Base-by-base conservation (phyloP, 2,329 filamentous ascomycete genomes). In the Epichloe festucae region DNA sequence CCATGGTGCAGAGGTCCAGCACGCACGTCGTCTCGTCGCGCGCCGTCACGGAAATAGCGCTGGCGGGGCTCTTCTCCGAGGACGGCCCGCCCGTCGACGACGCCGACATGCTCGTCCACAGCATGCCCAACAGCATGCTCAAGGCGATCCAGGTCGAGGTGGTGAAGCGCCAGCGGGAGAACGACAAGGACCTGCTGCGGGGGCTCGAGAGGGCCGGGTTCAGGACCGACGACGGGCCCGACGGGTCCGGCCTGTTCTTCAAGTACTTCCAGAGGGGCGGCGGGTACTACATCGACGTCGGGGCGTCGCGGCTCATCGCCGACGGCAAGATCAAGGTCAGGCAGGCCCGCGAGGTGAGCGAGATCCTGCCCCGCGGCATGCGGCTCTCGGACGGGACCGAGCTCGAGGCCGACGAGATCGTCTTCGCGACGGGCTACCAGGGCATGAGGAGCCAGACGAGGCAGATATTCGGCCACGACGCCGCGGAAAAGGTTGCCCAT, bases 231-330 rank as follows among this genome's bases (percentile, higher is more conserved):
- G 65, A 61, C 1, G 82, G 82, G 0, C 74, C 78, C 0, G 73
- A 81, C 50, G 74, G 70, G 1, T 68, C 73, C 0, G 82, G 82
- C 0, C 68, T 85, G 3, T 72, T 79, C 52, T 64, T 76, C 49
- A 84, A 84, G 62, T 85, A 84, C 59, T 72, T 82, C 55, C 78
- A 82, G 57, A 74, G 78, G 2, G 81, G 81, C 1, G 83, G 84
- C 23, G 82, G 83, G 0, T 86, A 85, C 60, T 86, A 86, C 64
- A 82, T 86, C 55, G 80, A 87, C 54, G 81, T 85, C 1, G 84
- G 84, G 0, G 78, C 75, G 0, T 78, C 76, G 0, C 65, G 77
- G 58, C 70, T 85, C 23, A 83, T 87, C 53, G 70, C 71, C 2
- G 77, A 83, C 12, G 81, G 82, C 0, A 79, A 78, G 60, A 79